Conservation (phyloP, 2,329 filamentous ascomycete genomes). For the Pochonia chlamydosporia region DNA sequence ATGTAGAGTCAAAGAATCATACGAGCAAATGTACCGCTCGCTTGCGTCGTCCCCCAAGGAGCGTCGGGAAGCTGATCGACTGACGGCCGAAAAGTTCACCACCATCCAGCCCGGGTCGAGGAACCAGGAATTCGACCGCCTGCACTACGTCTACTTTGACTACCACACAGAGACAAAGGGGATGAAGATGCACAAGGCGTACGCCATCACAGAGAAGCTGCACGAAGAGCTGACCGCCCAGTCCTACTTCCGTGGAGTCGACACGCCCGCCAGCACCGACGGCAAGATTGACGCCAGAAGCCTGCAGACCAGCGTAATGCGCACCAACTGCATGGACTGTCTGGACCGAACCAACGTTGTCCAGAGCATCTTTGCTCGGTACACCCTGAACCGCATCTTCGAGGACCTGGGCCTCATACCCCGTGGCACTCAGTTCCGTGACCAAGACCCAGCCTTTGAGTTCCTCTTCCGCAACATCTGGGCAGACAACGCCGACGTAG, state of each 20-base stretch:
- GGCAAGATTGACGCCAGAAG: conserved; percentile 74
- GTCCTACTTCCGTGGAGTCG: conserved; percentile 87
- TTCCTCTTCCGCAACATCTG: conserved; percentile 92
- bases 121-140: conserved; percentile 64
- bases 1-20: conserved; percentile 81
- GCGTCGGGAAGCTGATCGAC: conserved; percentile 55
- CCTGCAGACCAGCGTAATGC: conserved; percentile 82
- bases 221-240: conserved; percentile 70
- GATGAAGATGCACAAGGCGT: conserved; percentile 84
- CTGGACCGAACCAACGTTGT: conserved; percentile 96
- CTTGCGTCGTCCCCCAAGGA: conserved; percentile 67
- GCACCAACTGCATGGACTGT: conserved; percentile 99
- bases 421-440: conserved; percentile 68
- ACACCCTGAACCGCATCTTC: conserved; percentile 83
- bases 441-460: conserved; percentile 77
- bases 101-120: conserved; percentile 61
- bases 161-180: conserved; percentile 98
- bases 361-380: conserved; percentile 92
- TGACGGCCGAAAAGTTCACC: conserved; percentile 75
- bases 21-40: conserved; percentile 80
- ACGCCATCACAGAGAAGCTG: conserved; percentile 78
- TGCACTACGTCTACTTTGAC: conserved; percentile 98
- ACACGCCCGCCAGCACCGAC: conserved; percentile 66
- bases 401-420: conserved; percentile 74
- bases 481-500: conserved; percentile 97